Evolutionary conservation across 1,284 basidiomycete species (phyloP), one percentile per base, ranked within the genome.

Genomic region (Ustilago esculenta): DNA sequence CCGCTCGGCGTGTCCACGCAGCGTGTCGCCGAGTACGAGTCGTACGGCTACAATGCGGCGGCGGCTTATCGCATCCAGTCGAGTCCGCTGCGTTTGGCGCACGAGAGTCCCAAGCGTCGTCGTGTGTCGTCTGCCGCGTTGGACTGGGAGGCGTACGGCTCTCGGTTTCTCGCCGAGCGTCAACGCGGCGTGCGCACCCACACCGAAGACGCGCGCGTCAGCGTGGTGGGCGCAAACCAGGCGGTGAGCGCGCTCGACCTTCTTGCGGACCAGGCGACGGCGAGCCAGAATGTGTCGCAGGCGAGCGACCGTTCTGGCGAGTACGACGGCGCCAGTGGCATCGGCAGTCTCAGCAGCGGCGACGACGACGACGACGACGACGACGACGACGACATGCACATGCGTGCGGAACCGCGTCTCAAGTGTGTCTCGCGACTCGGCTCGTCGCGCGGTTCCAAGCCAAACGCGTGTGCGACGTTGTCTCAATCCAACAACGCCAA

Each of bases 191-290:
- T 43, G 6, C 69, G 72, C 6, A 75, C 72, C 0, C 60, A 60
- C 39, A 75, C 72, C 20, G 72, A 75, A 30, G 72, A 70, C n/a
- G 72, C 72, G 5, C 61, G 72, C 29, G 70, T 66, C 2, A 64
- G 53, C 12, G 33, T 46, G 33, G 64, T 55, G 15, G 59, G 43
- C 24, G 64, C 50, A 4, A 64, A 59, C 27, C 60, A 71, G 29
- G 58, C 47, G n/a, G 32, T 79, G 17, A 72, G 70, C 18, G 80
- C 80, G 33, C 64, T 82, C 21, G 80, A 82, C 53, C 47, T 82
- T 47, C 74, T 82, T 10, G 80, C 80, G 15, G 78, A 82, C 44
- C 80, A 82, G 49, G 80, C 80, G 8, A 79, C 79, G 2, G 73
- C 77, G 5, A 72, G 67, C 45, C 78, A 80, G 43, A 73, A 77